Percentiles rank a stretch among this genome's conserved stretches.
Evolutionary conservation across 176 grass and related monocot species (phyloP).

Genomic region (Carex parvula): DNA sequence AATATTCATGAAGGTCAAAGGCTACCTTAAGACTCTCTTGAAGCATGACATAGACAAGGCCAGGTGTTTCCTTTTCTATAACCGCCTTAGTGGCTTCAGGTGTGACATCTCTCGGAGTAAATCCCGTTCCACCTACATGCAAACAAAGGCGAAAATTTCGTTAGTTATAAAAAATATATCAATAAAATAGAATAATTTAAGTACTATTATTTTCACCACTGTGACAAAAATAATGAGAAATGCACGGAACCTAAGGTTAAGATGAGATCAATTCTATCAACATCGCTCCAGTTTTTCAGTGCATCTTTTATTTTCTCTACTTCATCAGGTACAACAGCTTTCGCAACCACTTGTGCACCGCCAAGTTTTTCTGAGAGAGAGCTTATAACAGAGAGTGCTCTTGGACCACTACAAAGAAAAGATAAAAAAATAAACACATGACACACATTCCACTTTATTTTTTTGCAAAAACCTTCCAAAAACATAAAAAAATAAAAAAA

Average conservation of each 20-base stretch:
- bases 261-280: slow-evolving; percentile 66
- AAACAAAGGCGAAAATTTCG: slow-evolving; percentile 1
- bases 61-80: slow-evolving; percentile 84
- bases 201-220: not conserved
- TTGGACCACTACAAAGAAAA: slow-evolving; percentile 65
- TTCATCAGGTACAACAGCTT: slow-evolving; percentile 85
- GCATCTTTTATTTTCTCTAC: slow-evolving; percentile 73
- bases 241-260: slow-evolving; percentile 65
- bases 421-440: not conserved
- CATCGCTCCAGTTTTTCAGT: slow-evolving; percentile 58
- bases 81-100: slow-evolving; percentile 83
- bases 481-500: not conserved
- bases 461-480: not conserved
- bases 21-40: slow-evolving; percentile 83
- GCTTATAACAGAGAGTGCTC: slow-evolving; percentile 78
- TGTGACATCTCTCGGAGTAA: slow-evolving; percentile 84
- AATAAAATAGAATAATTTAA: not conserved
- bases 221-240: slow-evolving; percentile 23
- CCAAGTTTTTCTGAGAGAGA: slow-evolving; percentile 82
- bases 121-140: slow-evolving; percentile 79
- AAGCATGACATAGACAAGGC: slow-evolving; percentile 83
- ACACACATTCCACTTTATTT: not conserved
- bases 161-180: slow-evolving; percentile 1
- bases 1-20: not conserved
- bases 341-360: slow-evolving; percentile 63